Conservation (phyloP, 257 asterid species). For the Avicennia marina region DNA sequence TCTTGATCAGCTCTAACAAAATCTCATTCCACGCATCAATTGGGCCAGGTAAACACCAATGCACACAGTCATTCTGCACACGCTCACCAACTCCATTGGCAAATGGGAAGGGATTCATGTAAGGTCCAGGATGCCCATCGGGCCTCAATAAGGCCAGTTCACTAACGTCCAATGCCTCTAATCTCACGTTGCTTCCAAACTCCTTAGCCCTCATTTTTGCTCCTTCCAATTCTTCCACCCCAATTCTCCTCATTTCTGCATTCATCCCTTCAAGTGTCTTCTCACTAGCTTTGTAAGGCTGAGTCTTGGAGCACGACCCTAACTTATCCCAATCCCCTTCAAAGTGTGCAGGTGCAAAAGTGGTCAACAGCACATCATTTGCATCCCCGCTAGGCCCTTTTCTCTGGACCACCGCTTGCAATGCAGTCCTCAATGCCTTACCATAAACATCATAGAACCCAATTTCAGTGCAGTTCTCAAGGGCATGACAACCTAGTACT, state of each 20-base stretch:
- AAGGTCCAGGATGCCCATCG: constrained; percentile 90
- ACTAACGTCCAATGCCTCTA: constrained; percentile 62
- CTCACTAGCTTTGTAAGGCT: constrained; percentile 43
- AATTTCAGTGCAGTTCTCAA: constrained; percentile 44
- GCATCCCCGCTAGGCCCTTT: neutral
- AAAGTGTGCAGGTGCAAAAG: constrained; percentile 76
- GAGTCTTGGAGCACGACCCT: constrained; percentile 63
- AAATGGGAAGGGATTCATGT: constrained; percentile 66
- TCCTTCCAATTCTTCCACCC: constrained; percentile 29
- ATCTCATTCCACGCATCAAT: constrained; percentile 83
- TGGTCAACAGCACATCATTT: constrained; percentile 40
- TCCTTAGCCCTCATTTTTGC: constrained; percentile 28
- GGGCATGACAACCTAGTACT: constrained; percentile 60
- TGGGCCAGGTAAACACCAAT: constrained; percentile 94
- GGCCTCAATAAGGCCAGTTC: constrained; percentile 59
- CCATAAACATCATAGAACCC: constrained; percentile 56
- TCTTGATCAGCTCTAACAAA: constrained; percentile 47
- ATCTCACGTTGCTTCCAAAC: constrained; percentile 20
- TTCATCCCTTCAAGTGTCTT: constrained; percentile 46
- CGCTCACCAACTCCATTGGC: constrained; percentile 49
- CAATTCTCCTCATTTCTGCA: constrained; percentile 60
- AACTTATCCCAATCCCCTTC: constrained; percentile 85
- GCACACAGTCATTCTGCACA: constrained; percentile 78
- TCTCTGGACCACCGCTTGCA: constrained; percentile 27
- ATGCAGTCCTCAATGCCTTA: constrained; percentile 45